These are phyloP conservation scores for Arthrobotrys sphaeroides DNA, from an alignment of 2,329 filamentous ascomycete species.

Conservation along the genomic window DNA sequence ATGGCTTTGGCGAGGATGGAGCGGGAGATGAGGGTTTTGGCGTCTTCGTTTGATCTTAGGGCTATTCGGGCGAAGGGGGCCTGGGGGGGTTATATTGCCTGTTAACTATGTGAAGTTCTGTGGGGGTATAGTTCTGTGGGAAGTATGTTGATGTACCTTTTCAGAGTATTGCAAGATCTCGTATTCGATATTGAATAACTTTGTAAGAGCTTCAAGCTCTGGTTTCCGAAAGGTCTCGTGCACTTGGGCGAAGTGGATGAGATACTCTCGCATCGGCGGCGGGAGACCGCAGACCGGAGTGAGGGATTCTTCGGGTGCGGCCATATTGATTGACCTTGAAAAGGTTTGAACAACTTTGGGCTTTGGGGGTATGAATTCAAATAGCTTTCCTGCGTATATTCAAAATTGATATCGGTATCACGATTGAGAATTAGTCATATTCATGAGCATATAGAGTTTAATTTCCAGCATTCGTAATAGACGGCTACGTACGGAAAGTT, in stretches of 20 bases:
- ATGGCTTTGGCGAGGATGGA: constrained; percentile 84
- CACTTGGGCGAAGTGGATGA: constrained; percentile 87
- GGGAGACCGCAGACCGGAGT: constrained; percentile 30
- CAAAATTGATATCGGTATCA: not conserved
- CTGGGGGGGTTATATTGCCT: constrained; percentile 64
- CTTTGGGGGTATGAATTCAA: not conserved
- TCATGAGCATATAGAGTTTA: not conserved
- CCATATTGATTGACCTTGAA: constrained; percentile 7
- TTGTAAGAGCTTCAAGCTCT: constrained; percentile 82
- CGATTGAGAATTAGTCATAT: constrained; percentile 26
- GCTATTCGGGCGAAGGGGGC: constrained; percentile 85
- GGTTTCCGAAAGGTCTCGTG: constrained; percentile 91
- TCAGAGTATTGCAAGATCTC: constrained; percentile 78
- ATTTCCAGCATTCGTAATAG: too few species aligned
- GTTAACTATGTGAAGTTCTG: not conserved
- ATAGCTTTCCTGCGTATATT: not conserved
- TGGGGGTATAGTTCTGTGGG: constrained; percentile 3
- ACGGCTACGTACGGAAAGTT: not conserved
- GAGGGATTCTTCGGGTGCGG: not conserved
- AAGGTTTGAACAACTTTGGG: not conserved
- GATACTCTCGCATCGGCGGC: constrained; percentile 70
- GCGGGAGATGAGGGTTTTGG: constrained; percentile 74
- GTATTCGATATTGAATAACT: constrained; percentile 73
- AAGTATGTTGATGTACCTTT: constrained; percentile 75
- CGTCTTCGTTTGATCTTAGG: constrained; percentile 72